A percentile compares a stretch with the other conserved stretches of the same genome.
phyloP scores from a whole-genome alignment of 441 rosid species.

The Populus trichocarpa region DNA sequence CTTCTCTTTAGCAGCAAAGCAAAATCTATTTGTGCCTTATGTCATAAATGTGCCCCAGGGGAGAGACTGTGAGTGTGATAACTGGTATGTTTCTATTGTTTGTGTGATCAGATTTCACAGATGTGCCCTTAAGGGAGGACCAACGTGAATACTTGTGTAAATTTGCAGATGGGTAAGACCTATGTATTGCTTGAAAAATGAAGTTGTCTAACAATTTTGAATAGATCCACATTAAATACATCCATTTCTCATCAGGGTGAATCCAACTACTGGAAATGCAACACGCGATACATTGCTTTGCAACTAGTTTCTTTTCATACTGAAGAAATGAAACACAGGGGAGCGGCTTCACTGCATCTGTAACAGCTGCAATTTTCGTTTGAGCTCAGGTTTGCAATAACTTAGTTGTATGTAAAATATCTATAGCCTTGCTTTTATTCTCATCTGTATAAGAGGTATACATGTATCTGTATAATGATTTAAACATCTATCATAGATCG shows the following conservation, averaged over 20 bases:
- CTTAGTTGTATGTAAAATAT: neutral
- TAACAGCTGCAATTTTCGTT: constrained; percentile 18
- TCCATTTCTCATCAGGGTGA: constrained; percentile 42
- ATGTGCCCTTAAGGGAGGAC: no score
- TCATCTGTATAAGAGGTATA: neutral
- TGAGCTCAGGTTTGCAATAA: constrained; percentile 18
- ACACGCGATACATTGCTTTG: constrained; percentile 80
- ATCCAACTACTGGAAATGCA: constrained; percentile 67
- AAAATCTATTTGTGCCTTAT: neutral
- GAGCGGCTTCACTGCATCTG: neutral
- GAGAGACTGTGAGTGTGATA: neutral
- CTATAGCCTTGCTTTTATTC: neutral
- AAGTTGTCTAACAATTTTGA: neutral
- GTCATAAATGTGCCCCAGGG: no score
- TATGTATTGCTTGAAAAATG: neutral
- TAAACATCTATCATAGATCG: neutral
- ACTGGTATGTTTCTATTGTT: neutral
- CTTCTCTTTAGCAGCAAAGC: neutral
- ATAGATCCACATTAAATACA: neutral
- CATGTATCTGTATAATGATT: neutral
- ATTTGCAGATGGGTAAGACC: constrained; percentile 70
- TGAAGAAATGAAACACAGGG: neutral
- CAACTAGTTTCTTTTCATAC: constrained; percentile 32
- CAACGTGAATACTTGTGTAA: constrained; percentile 82
- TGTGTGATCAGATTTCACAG: constrained; percentile 64